Conservation (phyloP, 306 rosid genomes). For the Vigna reflexopilosa region DNA sequence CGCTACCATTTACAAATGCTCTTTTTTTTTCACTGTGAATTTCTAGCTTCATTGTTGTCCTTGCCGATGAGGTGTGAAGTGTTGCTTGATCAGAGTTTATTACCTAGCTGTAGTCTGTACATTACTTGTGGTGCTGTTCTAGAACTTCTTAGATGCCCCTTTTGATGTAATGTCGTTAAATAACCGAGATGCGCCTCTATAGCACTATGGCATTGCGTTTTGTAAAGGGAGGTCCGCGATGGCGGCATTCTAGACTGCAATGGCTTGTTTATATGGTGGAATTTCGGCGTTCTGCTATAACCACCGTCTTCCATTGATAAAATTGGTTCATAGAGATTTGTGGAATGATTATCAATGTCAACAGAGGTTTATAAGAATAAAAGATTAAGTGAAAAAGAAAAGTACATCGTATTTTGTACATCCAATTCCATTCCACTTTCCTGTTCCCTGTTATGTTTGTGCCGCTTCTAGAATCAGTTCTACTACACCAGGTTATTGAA, state of each 20-base stretch:
- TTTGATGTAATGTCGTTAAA: background rate
- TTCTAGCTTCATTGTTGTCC: slow-evolving; percentile 35
- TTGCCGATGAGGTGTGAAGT: background rate
- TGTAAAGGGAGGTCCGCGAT: background rate
- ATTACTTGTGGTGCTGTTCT: slow-evolving; percentile 22
- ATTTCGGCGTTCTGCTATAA: background rate
- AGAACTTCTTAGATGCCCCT: background rate
- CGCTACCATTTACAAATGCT: background rate
- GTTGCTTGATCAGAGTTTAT: slow-evolving; percentile 37
- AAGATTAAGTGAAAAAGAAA: no score
- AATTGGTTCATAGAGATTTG: background rate
- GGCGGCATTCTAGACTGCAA: background rate
- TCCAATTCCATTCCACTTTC: slow-evolving; percentile 9
- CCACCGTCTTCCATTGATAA: background rate
- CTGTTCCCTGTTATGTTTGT: slow-evolving; percentile 11
- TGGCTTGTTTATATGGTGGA: background rate
- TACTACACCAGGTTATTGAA: background rate
- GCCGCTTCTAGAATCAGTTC: slow-evolving; percentile 18
- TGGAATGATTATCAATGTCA: background rate
- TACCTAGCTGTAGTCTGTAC: slow-evolving; percentile 15
- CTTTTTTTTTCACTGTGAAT: slow-evolving; percentile 6
- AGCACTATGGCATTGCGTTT: background rate
- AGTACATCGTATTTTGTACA: background rate
- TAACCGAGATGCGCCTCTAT: background rate
- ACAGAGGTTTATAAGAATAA: background rate